Evolutionary conservation across 371 early-diverging fungal genomes (phyloP).

Genomic region (Sporodiniella umbellata): DNA sequence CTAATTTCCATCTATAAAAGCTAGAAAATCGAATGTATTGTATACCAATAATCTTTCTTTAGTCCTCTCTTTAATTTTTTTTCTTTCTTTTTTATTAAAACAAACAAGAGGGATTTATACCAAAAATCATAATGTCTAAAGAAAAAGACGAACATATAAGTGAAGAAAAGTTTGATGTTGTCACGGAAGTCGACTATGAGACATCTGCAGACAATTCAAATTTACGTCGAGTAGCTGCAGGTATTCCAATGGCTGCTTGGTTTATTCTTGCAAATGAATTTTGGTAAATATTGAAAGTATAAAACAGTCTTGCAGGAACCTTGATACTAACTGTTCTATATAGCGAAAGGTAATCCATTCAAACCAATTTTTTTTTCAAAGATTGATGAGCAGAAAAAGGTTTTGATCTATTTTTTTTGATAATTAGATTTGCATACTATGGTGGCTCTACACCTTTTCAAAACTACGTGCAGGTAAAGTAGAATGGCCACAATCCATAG

Average conservation of each 20-base stretch:
- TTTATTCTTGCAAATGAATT: constrained; percentile 53
- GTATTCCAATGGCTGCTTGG: constrained; percentile 49
- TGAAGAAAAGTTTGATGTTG: constrained; percentile 20
- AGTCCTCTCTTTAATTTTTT: neutral
- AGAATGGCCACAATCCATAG: neutral
- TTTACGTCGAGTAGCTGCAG: constrained; percentile 34
- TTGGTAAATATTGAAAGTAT: constrained; percentile 13
- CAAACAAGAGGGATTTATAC: neutral
- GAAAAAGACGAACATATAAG: constrained; percentile 6
- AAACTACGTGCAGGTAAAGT: constrained; percentile 51
- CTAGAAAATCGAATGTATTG: too few relatives aligned
- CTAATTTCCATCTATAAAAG: neutral
- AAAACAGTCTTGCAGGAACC: neutral
- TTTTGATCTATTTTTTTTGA: too few relatives aligned
- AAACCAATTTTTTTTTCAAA: too few relatives aligned
- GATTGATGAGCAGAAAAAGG: too few relatives aligned
- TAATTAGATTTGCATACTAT: constrained; percentile 65
- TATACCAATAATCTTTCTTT: neutral
- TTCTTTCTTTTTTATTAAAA: constrained; percentile 5
- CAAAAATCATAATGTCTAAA: constrained; percentile 5
- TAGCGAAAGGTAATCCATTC: constrained; percentile 27
- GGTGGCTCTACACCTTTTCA: constrained; percentile 68
- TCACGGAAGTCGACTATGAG: constrained; percentile 20
- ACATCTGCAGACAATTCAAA: neutral
- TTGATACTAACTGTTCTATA: neutral